phyloP scores from a whole-genome alignment of 129 eudicot genomes.

The Tanacetum coccineum region DNA sequence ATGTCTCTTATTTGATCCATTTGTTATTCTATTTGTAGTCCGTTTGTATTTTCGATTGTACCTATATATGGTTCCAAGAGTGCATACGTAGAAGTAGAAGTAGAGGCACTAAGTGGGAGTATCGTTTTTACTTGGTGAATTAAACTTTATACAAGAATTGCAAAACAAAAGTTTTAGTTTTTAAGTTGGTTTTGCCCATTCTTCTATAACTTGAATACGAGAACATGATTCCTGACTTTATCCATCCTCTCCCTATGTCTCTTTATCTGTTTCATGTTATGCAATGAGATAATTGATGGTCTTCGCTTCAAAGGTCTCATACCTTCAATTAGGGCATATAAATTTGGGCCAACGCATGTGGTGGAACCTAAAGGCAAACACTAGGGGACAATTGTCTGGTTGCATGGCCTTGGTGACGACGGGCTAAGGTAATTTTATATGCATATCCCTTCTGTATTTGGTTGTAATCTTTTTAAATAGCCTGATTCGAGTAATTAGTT shows the following conservation, averaged over 20 bases:
- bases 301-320: constrained; percentile 38
- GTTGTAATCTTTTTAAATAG: neutral
- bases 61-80: too few relatives aligned
- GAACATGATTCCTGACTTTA: too few relatives aligned
- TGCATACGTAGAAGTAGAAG: too few relatives aligned
- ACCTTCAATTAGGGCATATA: constrained; percentile 39
- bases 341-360: constrained; percentile 63
- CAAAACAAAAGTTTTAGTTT: too few relatives aligned
- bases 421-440: constrained; percentile 50
- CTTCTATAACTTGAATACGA: too few relatives aligned
- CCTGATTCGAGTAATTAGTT: neutral
- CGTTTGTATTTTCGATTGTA: too few relatives aligned
- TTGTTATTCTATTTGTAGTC: neutral
- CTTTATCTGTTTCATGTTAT: too few relatives aligned
- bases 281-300: constrained; percentile 1
- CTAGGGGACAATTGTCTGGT: constrained; percentile 75
- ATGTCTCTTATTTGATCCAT: neutral
- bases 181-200: too few relatives aligned
- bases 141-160: too few relatives aligned
- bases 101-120: too few relatives aligned
- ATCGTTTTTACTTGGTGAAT: too few relatives aligned
- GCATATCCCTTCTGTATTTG: neutral
- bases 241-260: too few relatives aligned
- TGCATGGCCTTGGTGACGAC: constrained; percentile 85
- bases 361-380: constrained; percentile 76